Conservation (phyloP, 1,284 basidiomycete genomes). For the Wolfiporia cocos region DNA sequence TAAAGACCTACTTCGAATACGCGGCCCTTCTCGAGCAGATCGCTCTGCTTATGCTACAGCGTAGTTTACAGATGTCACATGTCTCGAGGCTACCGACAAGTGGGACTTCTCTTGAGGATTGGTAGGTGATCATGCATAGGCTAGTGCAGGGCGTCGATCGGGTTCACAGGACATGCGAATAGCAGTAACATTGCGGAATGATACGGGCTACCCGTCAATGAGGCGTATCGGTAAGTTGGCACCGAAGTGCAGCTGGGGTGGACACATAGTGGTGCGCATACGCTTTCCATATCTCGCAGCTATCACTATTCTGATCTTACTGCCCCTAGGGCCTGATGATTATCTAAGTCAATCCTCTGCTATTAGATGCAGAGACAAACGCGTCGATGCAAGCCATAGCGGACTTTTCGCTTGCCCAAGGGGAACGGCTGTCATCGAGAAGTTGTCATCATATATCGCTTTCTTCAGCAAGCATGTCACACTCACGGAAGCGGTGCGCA, state of each 20-base stretch:
- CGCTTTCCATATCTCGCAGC: background rate
- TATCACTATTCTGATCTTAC: constrained; percentile 2
- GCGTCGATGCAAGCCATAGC: constrained; percentile 25
- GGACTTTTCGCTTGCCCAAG: constrained; percentile 24
- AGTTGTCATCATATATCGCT: constrained; percentile 24
- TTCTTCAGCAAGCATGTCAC: constrained; percentile 28
- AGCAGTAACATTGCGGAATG: constrained; percentile 12
- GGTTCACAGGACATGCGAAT: constrained; percentile 11
- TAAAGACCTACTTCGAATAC: no score
- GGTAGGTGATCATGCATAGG: no score
- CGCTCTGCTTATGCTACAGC: no score
- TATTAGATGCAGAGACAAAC: constrained; percentile 22
- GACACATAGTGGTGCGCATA: constrained; percentile 31
- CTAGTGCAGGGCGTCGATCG: constrained; percentile 15
- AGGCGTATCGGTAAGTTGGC: constrained; percentile 34
- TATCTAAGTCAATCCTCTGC: constrained; percentile 24
- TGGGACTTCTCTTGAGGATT: no score
- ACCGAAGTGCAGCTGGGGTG: constrained; percentile 51
- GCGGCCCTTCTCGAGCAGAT: no score
- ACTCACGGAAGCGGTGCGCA: constrained; percentile 21
- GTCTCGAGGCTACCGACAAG: no score
- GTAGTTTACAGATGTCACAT: no score
- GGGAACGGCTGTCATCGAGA: constrained; percentile 27
- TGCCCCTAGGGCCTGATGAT: constrained; percentile 9
- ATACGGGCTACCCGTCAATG: constrained; percentile 28